Percentiles rank a stretch among this genome's conserved stretches.
Evolutionary conservation across 2,329 filamentous ascomycete species (phyloP).

Genomic region (Colletotrichum phormii): DNA sequence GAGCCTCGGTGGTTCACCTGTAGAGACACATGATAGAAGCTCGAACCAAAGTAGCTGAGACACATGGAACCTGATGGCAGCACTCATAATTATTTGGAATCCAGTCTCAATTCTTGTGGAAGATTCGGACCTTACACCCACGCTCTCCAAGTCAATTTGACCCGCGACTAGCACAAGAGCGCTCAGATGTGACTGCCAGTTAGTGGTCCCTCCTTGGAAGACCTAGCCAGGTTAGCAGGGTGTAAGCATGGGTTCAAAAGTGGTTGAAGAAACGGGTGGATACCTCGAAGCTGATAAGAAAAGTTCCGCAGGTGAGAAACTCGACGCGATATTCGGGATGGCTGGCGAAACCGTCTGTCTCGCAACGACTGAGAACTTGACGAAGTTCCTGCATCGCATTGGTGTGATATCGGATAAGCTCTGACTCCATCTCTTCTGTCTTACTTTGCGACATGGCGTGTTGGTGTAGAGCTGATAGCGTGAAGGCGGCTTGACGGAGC

Average conservation of each 20-base stretch:
- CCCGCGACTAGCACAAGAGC: conserved; percentile 13
- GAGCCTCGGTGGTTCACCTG: conserved; percentile 9
- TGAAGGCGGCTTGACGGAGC: conserved; percentile 42
- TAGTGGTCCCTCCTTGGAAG: conserved; percentile 28
- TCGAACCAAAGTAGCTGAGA: conserved; percentile 33
- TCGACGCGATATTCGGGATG: conserved; percentile 40
- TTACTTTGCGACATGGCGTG: conserved; percentile 38
- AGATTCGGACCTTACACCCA: neutral
- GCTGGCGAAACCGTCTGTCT: conserved; percentile 16
- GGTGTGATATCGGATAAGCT: conserved; percentile 41
- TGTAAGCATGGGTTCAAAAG: neutral
- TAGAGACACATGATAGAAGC: conserved; percentile 23
- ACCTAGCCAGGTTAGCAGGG: conserved; percentile 17
- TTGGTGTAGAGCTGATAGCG: conserved; percentile 43
- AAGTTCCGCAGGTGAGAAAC: conserved; percentile 41
- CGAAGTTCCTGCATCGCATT: conserved; percentile 42
- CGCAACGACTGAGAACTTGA: conserved; percentile 32
- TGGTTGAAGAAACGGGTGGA: neutral
- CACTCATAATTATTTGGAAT: conserved; percentile 18
- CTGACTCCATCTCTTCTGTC: conserved; percentile 38
- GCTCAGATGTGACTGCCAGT: conserved; percentile 31
- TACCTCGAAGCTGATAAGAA: conserved; percentile 44
- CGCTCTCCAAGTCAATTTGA: neutral
- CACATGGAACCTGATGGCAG: conserved; percentile 29
- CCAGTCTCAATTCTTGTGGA: neutral